phyloP scores from a whole-genome alignment of 1,284 basidiomycete species.

The Ustilago sp. region DNA sequence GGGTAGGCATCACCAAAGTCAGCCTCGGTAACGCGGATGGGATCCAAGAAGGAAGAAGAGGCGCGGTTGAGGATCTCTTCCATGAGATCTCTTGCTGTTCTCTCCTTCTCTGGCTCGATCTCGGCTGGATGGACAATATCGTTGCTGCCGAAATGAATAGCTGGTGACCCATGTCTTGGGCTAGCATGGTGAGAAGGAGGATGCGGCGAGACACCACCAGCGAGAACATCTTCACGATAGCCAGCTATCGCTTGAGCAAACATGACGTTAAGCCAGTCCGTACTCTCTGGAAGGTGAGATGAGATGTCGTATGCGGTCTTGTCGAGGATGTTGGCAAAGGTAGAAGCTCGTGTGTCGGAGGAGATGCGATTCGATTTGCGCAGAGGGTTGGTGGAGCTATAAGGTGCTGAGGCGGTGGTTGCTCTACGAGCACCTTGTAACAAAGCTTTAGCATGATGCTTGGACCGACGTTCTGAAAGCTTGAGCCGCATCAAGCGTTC shows the following conservation, averaged over 20 bases:
- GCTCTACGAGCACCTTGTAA: conserved; percentile 30
- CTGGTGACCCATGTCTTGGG: conserved; percentile 5
- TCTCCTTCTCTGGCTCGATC: conserved; percentile 40
- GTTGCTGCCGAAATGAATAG: conserved; percentile 12
- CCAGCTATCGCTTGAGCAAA: conserved; percentile 72
- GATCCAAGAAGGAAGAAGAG: conserved; percentile 69
- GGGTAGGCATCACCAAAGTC: conserved; percentile 73
- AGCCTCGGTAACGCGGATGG: conserved; percentile 73
- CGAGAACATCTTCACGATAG: conserved; percentile 69
- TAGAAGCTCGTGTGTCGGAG: conserved; percentile 29
- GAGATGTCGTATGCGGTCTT: conserved; percentile 73
- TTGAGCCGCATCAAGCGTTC: conserved; percentile 52
- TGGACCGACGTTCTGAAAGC: conserved; percentile 43
- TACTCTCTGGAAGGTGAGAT: conserved; percentile 72
- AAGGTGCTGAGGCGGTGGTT: conserved; percentile 2
- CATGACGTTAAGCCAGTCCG: conserved; percentile 75
- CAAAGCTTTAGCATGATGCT: conserved; percentile 43
- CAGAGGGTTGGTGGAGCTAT: conserved; percentile 10
- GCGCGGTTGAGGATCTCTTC: conserved; percentile 64
- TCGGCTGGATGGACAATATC: conserved; percentile 10
- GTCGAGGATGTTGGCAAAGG: conserved; percentile 68
- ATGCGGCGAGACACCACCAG: conserved; percentile 65
- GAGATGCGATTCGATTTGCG: conserved; percentile 30
- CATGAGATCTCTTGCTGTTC: conserved; percentile 56
- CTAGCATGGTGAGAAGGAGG: conserved; percentile 10